phyloP scores from a whole-genome alignment of 2,329 filamentous ascomycete genomes.

The Aspergillus proliferans region DNA sequence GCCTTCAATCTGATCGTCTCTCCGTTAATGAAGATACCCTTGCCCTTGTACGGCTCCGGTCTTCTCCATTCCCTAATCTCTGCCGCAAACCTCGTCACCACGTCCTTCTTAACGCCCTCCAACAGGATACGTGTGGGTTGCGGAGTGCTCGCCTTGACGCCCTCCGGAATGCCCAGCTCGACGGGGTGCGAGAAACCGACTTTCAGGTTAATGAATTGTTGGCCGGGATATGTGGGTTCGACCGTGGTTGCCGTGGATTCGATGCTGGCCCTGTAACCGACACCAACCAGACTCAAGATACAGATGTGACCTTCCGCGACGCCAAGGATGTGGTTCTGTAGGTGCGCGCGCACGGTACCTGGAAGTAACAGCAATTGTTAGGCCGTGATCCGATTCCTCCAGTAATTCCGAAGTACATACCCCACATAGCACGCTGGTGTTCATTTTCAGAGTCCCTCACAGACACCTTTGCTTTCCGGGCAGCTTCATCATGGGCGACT shows the following conservation, averaged over 20 bases:
- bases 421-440: slow-evolving; percentile 93
- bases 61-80: slow-evolving; percentile 79
- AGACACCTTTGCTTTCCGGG: slow-evolving; percentile 59
- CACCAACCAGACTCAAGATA: slow-evolving; percentile 85
- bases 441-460: slow-evolving; percentile 63
- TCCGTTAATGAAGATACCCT: slow-evolving; percentile 96
- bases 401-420: slow-evolving; percentile 44
- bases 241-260: slow-evolving; percentile 68
- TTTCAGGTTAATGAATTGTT: slow-evolving; percentile 87
- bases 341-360: slow-evolving; percentile 86
- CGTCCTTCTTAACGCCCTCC: slow-evolving; percentile 79
- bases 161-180: slow-evolving; percentile 74
- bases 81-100: slow-evolving; percentile 86
- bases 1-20: slow-evolving; percentile 98
- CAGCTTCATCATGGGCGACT: slow-evolving; percentile 60
- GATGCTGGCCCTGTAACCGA: slow-evolving; percentile 87
- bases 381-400: neutral
- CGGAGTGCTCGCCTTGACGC: slow-evolving; percentile 79
- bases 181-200: slow-evolving; percentile 95
- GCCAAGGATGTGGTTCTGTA: slow-evolving; percentile 84
- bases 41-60: slow-evolving; percentile 98
- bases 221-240: slow-evolving; percentile 63
- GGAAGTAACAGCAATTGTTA: slow-evolving; percentile 13
- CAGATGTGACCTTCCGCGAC: slow-evolving; percentile 95
- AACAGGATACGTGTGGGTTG: slow-evolving; percentile 86